phyloP scores from a whole-genome alignment of 345 rosid species.

The Capsella bursapastoris region DNA sequence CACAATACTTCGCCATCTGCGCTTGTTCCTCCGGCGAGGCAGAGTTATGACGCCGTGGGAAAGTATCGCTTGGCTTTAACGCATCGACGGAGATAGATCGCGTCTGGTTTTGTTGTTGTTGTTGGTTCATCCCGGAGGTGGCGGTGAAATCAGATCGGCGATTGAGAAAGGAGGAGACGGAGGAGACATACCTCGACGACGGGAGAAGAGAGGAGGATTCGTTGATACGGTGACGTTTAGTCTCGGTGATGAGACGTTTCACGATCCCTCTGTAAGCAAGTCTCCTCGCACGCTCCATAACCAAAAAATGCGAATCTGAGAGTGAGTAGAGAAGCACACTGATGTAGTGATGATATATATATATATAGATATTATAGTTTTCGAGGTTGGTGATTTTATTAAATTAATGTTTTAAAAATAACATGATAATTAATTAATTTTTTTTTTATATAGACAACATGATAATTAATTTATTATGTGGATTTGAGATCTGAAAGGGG shows the following conservation, averaged over 20 bases:
- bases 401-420: not conserved
- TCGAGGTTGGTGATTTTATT: not conserved
- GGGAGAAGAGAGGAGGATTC: constrained; percentile 43
- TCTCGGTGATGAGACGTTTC: constrained; percentile 59
- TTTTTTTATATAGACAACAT: not conserved
- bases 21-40: constrained; percentile 78
- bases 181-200: constrained; percentile 63
- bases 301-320: constrained; percentile 3
- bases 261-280: constrained; percentile 78
- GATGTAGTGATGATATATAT: not conserved
- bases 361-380: constrained; percentile 13
- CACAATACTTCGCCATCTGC: constrained; percentile 69
- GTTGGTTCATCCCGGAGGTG: not conserved
- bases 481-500: not conserved
- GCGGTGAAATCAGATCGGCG: constrained; percentile 22
- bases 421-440: not conserved
- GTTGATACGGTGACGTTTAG: constrained; percentile 52
- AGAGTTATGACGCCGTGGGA: constrained; percentile 87
- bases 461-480: not conserved
- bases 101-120: not conserved
- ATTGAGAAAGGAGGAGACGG: constrained; percentile 57
- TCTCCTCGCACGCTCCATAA: constrained; percentile 90
- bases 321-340: not conserved
- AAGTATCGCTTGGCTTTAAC: constrained; percentile 71
- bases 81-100: constrained; percentile 66